Evolutionary conservation across 176 grass and related monocot species (phyloP).

Genomic region (Hsuehochloa calcarea): DNA sequence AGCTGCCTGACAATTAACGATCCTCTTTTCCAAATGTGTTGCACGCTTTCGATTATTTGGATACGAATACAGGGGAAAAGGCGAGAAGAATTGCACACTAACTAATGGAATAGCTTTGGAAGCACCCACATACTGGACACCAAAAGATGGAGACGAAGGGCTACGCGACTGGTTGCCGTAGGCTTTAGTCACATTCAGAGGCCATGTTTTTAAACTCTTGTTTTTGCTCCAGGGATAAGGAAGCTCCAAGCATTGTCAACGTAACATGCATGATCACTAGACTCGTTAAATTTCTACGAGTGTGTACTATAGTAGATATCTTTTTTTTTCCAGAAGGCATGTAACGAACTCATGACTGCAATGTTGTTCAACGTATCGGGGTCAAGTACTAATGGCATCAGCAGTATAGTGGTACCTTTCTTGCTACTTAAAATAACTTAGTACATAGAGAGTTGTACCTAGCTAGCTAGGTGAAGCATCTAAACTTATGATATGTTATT

Average conservation of each 20-base stretch:
- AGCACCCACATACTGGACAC: constrained; percentile 44
- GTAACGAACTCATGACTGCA: not conserved
- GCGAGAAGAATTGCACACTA: constrained; percentile 20
- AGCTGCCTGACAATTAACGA: constrained; percentile 28
- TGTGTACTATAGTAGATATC: not conserved
- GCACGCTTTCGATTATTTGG: constrained; percentile 25
- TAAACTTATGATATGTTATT: constrained; percentile 19
- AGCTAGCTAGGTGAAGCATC: constrained; percentile 35
- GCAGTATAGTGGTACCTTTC: not conserved
- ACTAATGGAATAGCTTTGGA: constrained; percentile 31
- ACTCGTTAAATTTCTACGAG: not conserved
- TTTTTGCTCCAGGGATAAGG: constrained; percentile 32
- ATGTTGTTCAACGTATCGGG: not conserved
- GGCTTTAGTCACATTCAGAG: constrained; percentile 52
- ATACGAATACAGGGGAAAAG: constrained; percentile 29
- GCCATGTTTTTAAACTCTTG: constrained; percentile 30
- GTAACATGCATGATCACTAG: not conserved
- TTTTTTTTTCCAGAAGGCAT: not conserved
- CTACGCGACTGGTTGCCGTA: constrained; percentile 29
- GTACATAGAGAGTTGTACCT: constrained; percentile 3
- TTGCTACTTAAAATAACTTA: constrained; percentile 14
- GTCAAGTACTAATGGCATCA: not conserved
- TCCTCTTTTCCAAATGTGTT: constrained; percentile 36
- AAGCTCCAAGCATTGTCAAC: constrained; percentile 32
- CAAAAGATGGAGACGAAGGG: constrained; percentile 21